Evolutionary conservation across 2,329 filamentous ascomycete species (phyloP).

Genomic region (Hymenoscyphus scutula): DNA sequence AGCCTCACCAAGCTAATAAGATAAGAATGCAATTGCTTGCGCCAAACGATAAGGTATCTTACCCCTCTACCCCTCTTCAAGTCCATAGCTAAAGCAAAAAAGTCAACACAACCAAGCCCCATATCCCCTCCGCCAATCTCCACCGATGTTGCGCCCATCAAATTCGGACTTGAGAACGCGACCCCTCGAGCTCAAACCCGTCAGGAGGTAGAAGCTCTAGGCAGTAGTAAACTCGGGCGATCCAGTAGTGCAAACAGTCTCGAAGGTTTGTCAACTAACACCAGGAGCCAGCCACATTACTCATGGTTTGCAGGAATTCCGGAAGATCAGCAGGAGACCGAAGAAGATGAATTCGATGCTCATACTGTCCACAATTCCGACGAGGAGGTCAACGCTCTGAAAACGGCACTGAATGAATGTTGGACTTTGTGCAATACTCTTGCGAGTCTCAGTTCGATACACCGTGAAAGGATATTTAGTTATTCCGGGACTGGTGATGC

Average conservation of each 20-base stretch:
- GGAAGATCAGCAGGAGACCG: constrained; percentile 48
- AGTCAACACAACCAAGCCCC: constrained; percentile 32
- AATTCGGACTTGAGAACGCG: constrained; percentile 65
- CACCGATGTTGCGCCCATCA: constrained; percentile 66
- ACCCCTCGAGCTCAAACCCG: constrained; percentile 83
- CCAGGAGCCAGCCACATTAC: constrained; percentile 21
- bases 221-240: constrained; percentile 50
- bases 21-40: constrained; percentile 24
- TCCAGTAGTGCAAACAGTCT: constrained; percentile 72
- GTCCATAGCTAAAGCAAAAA: constrained; percentile 14
- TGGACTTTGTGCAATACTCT: constrained; percentile 94
- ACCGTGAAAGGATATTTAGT: constrained; percentile 76
- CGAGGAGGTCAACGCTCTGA: constrained; percentile 65
- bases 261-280: constrained; percentile 57
- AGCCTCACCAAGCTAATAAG: constrained; percentile 13
- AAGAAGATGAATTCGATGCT: constrained; percentile 49
- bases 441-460: constrained; percentile 78
- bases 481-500: constrained; percentile 71
- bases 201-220: constrained; percentile 63
- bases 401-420: constrained; percentile 77
- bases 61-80: background rate
- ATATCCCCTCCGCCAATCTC: constrained; percentile 67
- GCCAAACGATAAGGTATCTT: constrained; percentile 31
- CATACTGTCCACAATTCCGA: constrained; percentile 46
- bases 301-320: constrained; percentile 37